phyloP scores from a whole-genome alignment of 179 eudicot species.

The Nepenthes alata region DNA sequence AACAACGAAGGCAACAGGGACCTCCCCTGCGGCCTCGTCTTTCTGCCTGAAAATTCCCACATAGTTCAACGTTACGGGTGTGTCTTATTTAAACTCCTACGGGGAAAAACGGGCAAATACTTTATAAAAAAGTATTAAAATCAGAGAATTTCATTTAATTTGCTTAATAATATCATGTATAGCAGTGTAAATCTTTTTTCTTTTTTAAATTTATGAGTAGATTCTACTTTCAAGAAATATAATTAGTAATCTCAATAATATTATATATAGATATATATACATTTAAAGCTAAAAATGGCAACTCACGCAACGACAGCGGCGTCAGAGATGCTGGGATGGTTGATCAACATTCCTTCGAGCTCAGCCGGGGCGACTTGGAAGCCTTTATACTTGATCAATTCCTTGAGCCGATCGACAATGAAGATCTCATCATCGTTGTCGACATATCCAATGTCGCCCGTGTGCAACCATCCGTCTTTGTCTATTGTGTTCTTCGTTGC shows the following conservation, averaged over 20 bases:
- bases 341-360: slow-evolving; percentile 68
- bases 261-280: no score
- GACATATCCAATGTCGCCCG: slow-evolving; percentile 79
- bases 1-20: slow-evolving; percentile 52
- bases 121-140: no score
- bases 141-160: no score
- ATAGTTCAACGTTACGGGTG: not conserved
- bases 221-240: no score
- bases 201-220: no score
- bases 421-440: slow-evolving; percentile 81
- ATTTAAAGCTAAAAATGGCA: no score
- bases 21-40: slow-evolving; percentile 62
- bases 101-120: no score
- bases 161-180: no score
- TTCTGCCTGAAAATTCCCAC: slow-evolving; percentile 28
- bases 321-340: slow-evolving; percentile 49
- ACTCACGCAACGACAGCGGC: slow-evolving; percentile 92
- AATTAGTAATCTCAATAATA: no score
- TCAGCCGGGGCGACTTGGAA: slow-evolving; percentile 96
- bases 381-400: slow-evolving; percentile 81
- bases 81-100: no score
- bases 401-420: slow-evolving; percentile 79
- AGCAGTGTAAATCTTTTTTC: no score
- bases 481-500: slow-evolving; percentile 75
- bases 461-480: slow-evolving; percentile 82